These are phyloP conservation scores for Gracilaria vermiculophylla DNA, from an alignment of 23 red algal species.

Conservation along the genomic window DNA sequence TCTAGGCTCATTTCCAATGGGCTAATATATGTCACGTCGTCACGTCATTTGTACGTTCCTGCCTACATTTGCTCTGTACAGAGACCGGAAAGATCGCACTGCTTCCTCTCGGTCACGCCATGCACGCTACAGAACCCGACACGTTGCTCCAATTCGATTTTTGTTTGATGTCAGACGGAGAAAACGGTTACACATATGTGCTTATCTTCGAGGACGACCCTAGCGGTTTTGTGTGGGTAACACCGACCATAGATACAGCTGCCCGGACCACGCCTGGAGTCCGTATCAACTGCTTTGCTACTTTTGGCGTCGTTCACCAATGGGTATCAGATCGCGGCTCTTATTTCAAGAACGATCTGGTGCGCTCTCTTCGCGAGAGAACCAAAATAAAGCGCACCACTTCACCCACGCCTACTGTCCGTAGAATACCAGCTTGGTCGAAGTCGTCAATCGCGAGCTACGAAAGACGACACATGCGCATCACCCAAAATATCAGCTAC, in stretches of 20 bases:
- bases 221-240: constrained; percentile 13
- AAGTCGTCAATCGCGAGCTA: constrained; percentile 8
- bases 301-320: not conserved
- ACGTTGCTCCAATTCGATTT: constrained; percentile 15
- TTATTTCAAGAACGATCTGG: constrained; percentile 30
- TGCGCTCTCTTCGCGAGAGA: not conserved
- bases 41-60: not conserved
- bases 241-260: not conserved
- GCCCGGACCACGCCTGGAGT: not conserved
- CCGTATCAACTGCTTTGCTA: not conserved
- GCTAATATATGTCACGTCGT: not conserved
- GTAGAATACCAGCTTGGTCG: not conserved
- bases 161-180: not conserved
- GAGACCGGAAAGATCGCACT: not conserved
- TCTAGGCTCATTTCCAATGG: not conserved
- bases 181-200: constrained; percentile 1
- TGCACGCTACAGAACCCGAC: not conserved
- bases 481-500: constrained; percentile 17
- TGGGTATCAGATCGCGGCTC: constrained; percentile 31
- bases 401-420: not conserved
- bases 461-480: not conserved
- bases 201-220: constrained; percentile 36
- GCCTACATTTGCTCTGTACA: constrained; percentile 6
- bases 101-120: not conserved
- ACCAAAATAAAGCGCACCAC: not conserved